Evolutionary conservation across 495 filamentous ascomycete genomes (phyloP).

Genomic region (Amniculicola lignicola): DNA sequence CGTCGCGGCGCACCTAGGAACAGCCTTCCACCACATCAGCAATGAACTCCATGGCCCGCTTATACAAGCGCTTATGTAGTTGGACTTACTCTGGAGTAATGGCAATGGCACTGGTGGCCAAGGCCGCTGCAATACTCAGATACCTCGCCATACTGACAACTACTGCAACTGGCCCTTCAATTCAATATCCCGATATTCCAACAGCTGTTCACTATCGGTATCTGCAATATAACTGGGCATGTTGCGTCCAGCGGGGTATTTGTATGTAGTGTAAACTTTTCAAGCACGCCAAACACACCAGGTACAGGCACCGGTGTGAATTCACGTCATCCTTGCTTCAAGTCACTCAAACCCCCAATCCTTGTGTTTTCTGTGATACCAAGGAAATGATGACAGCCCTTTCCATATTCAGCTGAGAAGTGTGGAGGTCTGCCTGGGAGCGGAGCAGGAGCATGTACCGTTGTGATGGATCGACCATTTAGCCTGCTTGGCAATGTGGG

Average conservation of each 20-base stretch:
- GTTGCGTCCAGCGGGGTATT: slow-evolving; percentile 1
- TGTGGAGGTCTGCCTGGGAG: background rate
- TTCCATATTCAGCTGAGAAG: background rate
- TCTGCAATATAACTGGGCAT: too few species aligned
- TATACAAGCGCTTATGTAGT: background rate
- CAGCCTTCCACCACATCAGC: slow-evolving; percentile 17
- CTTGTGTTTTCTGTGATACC: background rate
- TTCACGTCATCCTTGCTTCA: background rate
- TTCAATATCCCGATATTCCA: background rate
- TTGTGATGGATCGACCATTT: background rate
- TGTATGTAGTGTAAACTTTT: too few species aligned
- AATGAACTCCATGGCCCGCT: background rate
- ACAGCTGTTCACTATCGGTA: too few species aligned
- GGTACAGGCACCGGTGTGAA: too few species aligned
- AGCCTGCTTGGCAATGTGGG: slow-evolving; percentile 10
- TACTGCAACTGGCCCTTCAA: background rate
- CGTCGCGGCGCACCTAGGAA: slow-evolving; percentile 33
- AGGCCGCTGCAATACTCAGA: slow-evolving; percentile 14
- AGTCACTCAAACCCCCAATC: background rate
- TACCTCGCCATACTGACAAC: slow-evolving; percentile 17
- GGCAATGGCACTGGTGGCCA: slow-evolving; percentile 21
- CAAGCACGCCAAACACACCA: too few species aligned
- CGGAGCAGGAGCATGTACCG: background rate
- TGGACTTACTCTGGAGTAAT: slow-evolving; percentile 24
- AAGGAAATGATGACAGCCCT: background rate